Evolutionary conservation across 768 basidiomycete genomes (phyloP).

Genomic region (Lactarius sp.): DNA sequence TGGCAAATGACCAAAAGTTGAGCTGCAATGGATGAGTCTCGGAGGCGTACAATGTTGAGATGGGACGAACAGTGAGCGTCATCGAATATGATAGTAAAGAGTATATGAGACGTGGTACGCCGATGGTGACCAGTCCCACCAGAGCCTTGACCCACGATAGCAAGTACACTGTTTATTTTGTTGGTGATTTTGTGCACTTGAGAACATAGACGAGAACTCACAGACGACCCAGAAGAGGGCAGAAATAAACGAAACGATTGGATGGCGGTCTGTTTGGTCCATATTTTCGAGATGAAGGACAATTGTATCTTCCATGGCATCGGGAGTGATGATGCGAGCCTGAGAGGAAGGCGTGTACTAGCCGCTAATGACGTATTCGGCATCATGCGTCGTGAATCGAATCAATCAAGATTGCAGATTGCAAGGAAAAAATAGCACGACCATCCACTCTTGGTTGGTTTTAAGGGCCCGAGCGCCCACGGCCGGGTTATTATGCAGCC

Average conservation of each 20-base stretch:
- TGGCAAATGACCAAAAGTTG: constrained; percentile 86
- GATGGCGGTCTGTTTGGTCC: constrained; percentile 46
- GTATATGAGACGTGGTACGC: constrained; percentile 74
- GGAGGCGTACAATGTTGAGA: background rate
- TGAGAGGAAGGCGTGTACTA: background rate
- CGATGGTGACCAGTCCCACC: constrained; percentile 77
- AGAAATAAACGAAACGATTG: constrained; percentile 68
- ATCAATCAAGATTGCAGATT: too few species aligned
- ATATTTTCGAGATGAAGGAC: constrained; percentile 13
- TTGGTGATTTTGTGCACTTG: constrained; percentile 17
- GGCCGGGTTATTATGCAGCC: too few species aligned
- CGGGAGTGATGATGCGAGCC: background rate
- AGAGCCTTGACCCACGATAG: constrained; percentile 72
- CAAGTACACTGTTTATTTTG: constrained; percentile 58
- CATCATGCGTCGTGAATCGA: background rate
- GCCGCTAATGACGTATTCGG: constrained; percentile 14
- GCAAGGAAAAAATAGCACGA: too few species aligned
- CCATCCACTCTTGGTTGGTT: too few species aligned
- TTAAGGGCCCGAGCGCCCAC: too few species aligned
- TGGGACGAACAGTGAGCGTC: constrained; percentile 64
- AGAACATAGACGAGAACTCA: constrained; percentile 38
- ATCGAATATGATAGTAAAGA: constrained; percentile 79
- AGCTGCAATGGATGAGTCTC: constrained; percentile 43
- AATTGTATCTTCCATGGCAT: constrained; percentile 12
- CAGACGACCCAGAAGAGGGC: constrained; percentile 82